Conservation (phyloP, 2,329 filamentous ascomycete species). For the Colletotrichum chlorophyti region DNA sequence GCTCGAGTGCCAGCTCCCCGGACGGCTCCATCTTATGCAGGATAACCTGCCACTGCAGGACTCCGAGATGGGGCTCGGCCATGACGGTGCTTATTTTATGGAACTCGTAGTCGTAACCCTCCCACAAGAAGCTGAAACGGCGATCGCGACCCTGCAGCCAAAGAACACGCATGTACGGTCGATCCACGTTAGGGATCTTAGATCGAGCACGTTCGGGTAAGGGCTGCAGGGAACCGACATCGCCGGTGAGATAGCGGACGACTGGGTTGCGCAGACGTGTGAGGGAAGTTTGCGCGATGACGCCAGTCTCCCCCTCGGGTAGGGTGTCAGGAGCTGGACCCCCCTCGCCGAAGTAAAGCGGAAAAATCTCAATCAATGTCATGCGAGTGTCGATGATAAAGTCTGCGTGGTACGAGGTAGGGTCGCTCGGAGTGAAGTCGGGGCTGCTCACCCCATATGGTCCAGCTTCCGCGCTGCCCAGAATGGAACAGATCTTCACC, state of each 20-base stretch:
- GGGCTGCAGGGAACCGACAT: constrained; percentile 47
- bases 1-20: background rate
- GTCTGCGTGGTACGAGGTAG: constrained; percentile 32
- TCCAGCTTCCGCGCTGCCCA: constrained; percentile 51
- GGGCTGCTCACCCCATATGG: constrained; percentile 43
- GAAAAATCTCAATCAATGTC: constrained; percentile 45
- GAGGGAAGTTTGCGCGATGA: constrained; percentile 50
- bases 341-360: constrained; percentile 27
- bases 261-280: constrained; percentile 49
- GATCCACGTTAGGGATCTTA: constrained; percentile 31
- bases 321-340: constrained; percentile 25
- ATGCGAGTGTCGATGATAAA: constrained; percentile 47
- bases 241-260: constrained; percentile 50
- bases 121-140: constrained; percentile 51
- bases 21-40: constrained; percentile 36
- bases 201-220: constrained; percentile 33
- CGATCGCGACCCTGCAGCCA: constrained; percentile 48
- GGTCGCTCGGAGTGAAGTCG: constrained; percentile 33
- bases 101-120: constrained; percentile 46
- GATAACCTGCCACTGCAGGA: constrained; percentile 52
- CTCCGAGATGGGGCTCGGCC: constrained; percentile 31
- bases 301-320: constrained; percentile 41
- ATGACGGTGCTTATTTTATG: constrained; percentile 35
- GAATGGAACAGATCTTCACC: constrained; percentile 45
- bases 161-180: constrained; percentile 39